These are phyloP conservation scores for Blastobotrys chiropterorum DNA, from an alignment of 805 yeast genomes.

Conservation along the genomic window DNA sequence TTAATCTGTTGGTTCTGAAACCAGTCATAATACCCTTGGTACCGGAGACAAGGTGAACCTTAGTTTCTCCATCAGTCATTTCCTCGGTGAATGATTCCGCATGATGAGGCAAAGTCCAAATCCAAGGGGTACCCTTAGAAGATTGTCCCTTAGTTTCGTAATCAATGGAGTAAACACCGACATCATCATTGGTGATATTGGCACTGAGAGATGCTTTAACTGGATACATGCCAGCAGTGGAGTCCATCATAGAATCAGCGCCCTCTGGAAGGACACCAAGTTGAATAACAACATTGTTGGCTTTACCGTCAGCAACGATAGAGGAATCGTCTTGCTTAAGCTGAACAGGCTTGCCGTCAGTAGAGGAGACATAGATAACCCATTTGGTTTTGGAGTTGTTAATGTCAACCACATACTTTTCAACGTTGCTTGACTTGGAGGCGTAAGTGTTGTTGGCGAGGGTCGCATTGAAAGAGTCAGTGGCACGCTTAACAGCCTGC, in stretches of 20 bases:
- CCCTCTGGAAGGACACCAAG: slow-evolving; percentile 43
- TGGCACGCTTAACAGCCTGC: slow-evolving; percentile 10
- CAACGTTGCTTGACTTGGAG: slow-evolving; percentile 34
- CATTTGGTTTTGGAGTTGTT: slow-evolving; percentile 41
- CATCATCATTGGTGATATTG: slow-evolving; percentile 37
- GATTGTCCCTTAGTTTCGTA: slow-evolving; percentile 50
- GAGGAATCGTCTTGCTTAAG: not conserved
- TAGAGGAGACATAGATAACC: slow-evolving; percentile 46
- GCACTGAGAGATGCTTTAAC: slow-evolving; percentile 45
- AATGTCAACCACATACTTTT: slow-evolving; percentile 38
- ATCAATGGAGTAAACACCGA: slow-evolving; percentile 44
- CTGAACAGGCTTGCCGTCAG: slow-evolving; percentile 17
- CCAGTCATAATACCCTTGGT: slow-evolving; percentile 39
- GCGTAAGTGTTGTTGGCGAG: slow-evolving; percentile 15
- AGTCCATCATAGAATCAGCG: slow-evolving; percentile 40
- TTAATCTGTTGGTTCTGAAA: slow-evolving; percentile 28
- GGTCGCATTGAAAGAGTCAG: not conserved
- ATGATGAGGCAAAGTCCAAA: slow-evolving; percentile 70
- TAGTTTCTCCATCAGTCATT: slow-evolving; percentile 29
- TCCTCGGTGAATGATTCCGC: slow-evolving; percentile 37
- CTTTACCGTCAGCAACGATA: slow-evolving; percentile 32
- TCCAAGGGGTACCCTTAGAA: slow-evolving; percentile 34
- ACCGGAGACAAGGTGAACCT: slow-evolving; percentile 39
- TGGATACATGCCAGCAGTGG: slow-evolving; percentile 64
- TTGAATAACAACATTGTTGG: slow-evolving; percentile 50